phyloP scores from a whole-genome alignment of 495 filamentous ascomycete species.

The Podospora appendiculata region DNA sequence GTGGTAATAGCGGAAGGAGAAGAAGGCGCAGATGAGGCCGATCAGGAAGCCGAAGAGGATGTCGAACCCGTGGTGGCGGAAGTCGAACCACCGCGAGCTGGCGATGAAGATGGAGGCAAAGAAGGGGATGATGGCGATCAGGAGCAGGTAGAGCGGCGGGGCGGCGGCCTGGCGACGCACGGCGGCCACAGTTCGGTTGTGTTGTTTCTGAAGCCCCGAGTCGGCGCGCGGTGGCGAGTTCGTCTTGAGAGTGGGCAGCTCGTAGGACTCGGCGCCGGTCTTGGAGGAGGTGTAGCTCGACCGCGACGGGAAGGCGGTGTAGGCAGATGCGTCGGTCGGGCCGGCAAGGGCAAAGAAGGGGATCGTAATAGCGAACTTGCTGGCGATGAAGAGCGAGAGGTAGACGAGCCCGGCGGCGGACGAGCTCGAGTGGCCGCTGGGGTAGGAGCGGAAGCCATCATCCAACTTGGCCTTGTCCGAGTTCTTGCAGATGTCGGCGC shows the following conservation, averaged over 20 bases:
- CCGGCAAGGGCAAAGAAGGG: constrained; percentile 46
- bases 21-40: constrained; percentile 42
- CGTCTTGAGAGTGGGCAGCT: constrained; percentile 17
- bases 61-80: constrained; percentile 83
- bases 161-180: constrained; percentile 59
- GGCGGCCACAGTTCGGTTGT: constrained; percentile 36
- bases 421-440: constrained; percentile 56
- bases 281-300: constrained; percentile 16
- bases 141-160: constrained; percentile 58
- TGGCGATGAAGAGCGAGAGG: constrained; percentile 60
- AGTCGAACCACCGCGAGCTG: constrained; percentile 66
- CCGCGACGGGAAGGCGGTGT: constrained; percentile 44
- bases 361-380: constrained; percentile 51
- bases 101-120: constrained; percentile 48
- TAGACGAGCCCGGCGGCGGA: constrained; percentile 78
- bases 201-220: constrained; percentile 21
- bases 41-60: constrained; percentile 71
- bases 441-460: constrained; percentile 83
- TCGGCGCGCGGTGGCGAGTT: constrained; percentile 15
- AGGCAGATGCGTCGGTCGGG: constrained; percentile 23
- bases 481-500: constrained; percentile 61
- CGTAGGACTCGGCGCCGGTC: constrained; percentile 17
- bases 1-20: constrained; percentile 52
- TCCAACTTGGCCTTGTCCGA: constrained; percentile 57
- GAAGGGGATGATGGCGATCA: constrained; percentile 57